Conservation (phyloP, 225 moss, liverwort and hornwort genomes). For the Neckera pumila region DNA sequence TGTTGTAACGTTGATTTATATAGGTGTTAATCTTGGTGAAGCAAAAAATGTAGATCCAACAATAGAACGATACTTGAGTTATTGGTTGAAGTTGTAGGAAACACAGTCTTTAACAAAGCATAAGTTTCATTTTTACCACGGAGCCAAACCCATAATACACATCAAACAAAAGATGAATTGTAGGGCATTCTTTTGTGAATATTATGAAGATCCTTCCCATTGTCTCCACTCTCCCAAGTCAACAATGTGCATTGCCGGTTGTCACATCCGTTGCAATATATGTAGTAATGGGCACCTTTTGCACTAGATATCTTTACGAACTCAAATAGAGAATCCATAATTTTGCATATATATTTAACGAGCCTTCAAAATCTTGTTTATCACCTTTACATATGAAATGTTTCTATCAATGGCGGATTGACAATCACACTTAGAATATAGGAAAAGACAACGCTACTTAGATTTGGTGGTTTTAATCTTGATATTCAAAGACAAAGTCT, state of each 20-base stretch:
- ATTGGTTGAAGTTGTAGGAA: background rate
- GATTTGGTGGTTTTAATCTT: background rate
- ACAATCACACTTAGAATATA: background rate
- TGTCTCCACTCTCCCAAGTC: background rate
- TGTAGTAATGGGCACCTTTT: accelerated
- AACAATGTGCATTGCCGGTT: accelerated
- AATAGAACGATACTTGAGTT: accelerated
- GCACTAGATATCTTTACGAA: accelerated
- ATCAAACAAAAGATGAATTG: background rate
- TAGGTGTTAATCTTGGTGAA: background rate
- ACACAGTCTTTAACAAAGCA: background rate
- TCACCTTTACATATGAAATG: background rate
- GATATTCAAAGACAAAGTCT: background rate
- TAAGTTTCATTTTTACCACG: background rate
- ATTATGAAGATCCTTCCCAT: background rate
- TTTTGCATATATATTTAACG: too few species aligned
- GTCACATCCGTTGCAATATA: accelerated
- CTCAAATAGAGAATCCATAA: background rate
- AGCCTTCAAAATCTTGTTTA: background rate
- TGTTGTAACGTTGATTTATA: background rate
- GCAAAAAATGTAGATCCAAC: background rate
- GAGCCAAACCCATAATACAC: accelerated
- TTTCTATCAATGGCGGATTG: background rate
- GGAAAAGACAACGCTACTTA: accelerated
- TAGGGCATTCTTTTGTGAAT: background rate